Conservation (phyloP, 495 filamentous ascomycete species). For the Aspergillus sparsus region DNA sequence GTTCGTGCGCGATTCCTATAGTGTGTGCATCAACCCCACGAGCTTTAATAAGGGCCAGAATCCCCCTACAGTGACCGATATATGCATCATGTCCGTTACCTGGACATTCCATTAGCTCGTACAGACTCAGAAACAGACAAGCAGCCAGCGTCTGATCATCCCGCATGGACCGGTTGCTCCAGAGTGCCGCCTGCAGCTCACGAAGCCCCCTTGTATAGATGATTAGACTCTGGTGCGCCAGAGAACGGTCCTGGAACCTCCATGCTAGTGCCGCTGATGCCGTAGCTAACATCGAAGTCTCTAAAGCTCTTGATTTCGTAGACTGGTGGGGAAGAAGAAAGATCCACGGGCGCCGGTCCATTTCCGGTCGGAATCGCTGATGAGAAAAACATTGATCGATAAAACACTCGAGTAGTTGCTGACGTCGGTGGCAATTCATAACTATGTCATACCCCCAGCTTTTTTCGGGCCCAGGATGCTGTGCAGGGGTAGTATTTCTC, state of each 20-base stretch:
- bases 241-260: constrained; percentile 18
- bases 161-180: constrained; percentile 26
- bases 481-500: neutral
- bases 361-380: constrained; percentile 5
- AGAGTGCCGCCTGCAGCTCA: constrained; percentile 37
- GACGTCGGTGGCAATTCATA: constrained; percentile 11
- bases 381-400: constrained; percentile 21
- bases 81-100: constrained; percentile 28
- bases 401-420: constrained; percentile 25
- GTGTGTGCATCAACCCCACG: constrained; percentile 35
- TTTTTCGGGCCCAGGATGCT: constrained; percentile 1
- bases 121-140: constrained; percentile 37
- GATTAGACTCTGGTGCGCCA: constrained; percentile 33
- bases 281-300: constrained; percentile 29
- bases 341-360: constrained; percentile 29
- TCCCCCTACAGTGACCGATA: constrained; percentile 34
- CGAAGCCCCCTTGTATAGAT: constrained; percentile 36
- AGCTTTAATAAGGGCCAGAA: constrained; percentile 32
- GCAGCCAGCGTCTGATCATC: constrained; percentile 39
- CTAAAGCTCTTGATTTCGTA: constrained; percentile 26
- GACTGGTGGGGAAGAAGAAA: constrained; percentile 24
- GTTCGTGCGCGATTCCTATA: constrained; percentile 29
- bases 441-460: constrained; percentile 9
- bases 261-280: constrained; percentile 31
- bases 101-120: constrained; percentile 42